Base-by-base conservation (phyloP, 2,329 filamentous ascomycete species). In the Zalaria obscura region DNA sequence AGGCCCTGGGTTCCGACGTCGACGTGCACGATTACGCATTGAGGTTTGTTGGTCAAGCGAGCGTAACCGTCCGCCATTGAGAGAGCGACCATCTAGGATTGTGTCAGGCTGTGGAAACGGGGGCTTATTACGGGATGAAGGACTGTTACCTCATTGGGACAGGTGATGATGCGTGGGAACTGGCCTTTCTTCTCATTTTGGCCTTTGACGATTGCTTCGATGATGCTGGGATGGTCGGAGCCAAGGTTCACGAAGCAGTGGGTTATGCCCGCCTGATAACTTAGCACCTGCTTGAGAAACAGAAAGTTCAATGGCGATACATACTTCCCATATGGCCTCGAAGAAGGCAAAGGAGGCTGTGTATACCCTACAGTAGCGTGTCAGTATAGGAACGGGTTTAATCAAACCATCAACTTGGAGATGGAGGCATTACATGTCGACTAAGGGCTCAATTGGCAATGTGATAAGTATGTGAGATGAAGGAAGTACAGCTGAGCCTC, bases 61-160 rank as follows among this genome's bases (percentile, higher is more conserved):
- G 83, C 82, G 54, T 83, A 87, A 40, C 83, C 83, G 57, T 89
- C 83, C 9, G 83, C 83, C 79, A 86, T 84, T 44, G 82, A 88
- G 52, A 89, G 72, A 26, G 83, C 83, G 5, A 88, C 83, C 82
- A 88, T 88, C 77, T 85, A 48, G 11, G 34, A 7, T n/a, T 40
- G 48, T 41, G 45, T 26, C 29, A 32, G 29, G 7, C n/a, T 32
- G 7, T 32, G n/a, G 7, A 7, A 32, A 32, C 7, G n/a, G 29
- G 29, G n/a, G 29, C 29, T 7, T 32, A 7, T 48, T 44, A 47
- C 27, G n/a, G 37, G 44, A 39, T 38, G n/a, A 25, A 36, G 36
- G 18, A 40, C n/a, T 3, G 47, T 9, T 65, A 82, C 80, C 70
- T 88, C 83, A 49, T 85, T 85, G 0, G 83, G 83, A 54, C 82